Conservation (phyloP, 176 grass and related monocot species). For the Microstegium vimineum region DNA sequence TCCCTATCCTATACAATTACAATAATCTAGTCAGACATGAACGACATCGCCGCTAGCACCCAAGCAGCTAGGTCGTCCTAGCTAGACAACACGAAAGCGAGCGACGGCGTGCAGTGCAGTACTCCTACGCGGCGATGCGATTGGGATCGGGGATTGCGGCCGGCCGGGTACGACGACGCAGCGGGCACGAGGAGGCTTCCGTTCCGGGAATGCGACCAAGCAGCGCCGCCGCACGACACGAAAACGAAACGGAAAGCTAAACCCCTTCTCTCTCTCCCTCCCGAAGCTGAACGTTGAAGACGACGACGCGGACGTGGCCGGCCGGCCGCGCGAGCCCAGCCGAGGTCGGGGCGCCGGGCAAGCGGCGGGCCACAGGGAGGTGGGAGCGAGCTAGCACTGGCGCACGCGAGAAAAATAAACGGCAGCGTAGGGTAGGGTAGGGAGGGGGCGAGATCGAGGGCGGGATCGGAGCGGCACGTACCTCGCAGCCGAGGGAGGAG, state of each 20-base stretch:
- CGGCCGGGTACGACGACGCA: too few species aligned
- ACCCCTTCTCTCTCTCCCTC: not conserved
- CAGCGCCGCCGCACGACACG: not conserved
- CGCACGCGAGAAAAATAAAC: not conserved
- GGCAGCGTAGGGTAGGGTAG: not conserved
- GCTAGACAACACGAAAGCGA: conserved; percentile 10
- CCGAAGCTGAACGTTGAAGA: not conserved
- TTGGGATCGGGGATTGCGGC: not conserved
- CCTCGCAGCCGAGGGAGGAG: too few species aligned
- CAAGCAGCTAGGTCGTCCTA: too few species aligned
- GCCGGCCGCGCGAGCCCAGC: not conserved
- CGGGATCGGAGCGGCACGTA: too few species aligned
- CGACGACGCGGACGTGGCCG: not conserved
- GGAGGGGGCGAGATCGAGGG: too few species aligned
- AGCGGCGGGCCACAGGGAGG: too few species aligned
- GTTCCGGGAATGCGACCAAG: not conserved
- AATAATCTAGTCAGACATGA: too few species aligned
- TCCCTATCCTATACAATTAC: too few species aligned
- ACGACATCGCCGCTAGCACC: too few species aligned
- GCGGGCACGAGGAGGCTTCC: not conserved
- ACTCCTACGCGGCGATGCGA: not conserved
- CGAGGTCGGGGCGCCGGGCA: too few species aligned
- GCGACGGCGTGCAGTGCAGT: conserved; percentile 2
- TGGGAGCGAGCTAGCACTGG: not conserved
- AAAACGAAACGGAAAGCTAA: not conserved